These are phyloP conservation scores for Nakazawaea siamensis DNA, from an alignment of 805 yeast species.

Conservation along the genomic window DNA sequence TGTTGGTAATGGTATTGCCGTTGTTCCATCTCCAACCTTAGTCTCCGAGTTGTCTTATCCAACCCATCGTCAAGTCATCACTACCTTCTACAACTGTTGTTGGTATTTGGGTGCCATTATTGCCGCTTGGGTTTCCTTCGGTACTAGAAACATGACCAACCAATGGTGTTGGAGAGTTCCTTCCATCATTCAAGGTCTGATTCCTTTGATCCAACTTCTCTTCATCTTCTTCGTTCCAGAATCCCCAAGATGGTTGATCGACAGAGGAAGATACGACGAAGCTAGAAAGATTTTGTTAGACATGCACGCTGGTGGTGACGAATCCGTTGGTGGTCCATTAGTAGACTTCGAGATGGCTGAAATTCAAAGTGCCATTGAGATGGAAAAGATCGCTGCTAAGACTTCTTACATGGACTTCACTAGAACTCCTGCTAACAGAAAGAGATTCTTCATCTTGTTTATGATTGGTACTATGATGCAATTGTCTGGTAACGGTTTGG, in stretches of 20 bases:
- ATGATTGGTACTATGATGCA: slow-evolving; percentile 27
- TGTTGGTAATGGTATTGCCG: slow-evolving; percentile 32
- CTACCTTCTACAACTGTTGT: slow-evolving; percentile 40
- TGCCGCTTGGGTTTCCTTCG: slow-evolving; percentile 41
- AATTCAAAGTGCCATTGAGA: slow-evolving; percentile 27
- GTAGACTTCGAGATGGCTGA: slow-evolving; percentile 28
- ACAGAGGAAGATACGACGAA: slow-evolving; percentile 42
- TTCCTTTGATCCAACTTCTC: slow-evolving; percentile 33
- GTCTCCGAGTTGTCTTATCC: slow-evolving; percentile 46
- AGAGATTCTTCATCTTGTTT: slow-evolving; percentile 25
- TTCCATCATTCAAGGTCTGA: slow-evolving; percentile 38
- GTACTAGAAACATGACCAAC: slow-evolving; percentile 23
- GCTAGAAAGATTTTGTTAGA: slow-evolving; percentile 31
- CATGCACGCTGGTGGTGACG: slow-evolving; percentile 28
- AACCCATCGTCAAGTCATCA: slow-evolving; percentile 29
- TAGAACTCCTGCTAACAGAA: slow-evolving; percentile 26
- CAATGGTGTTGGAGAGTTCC: slow-evolving; percentile 49
- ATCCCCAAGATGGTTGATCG: slow-evolving; percentile 66
- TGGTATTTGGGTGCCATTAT: slow-evolving; percentile 42
- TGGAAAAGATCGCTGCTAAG: slow-evolving; percentile 23
- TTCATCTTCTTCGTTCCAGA: slow-evolving; percentile 41
- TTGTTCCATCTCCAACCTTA: slow-evolving; percentile 38
- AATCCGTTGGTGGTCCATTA: slow-evolving; percentile 17
- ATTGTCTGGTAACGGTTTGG: slow-evolving; percentile 38
- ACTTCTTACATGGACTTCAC: slow-evolving; percentile 29